Conservation (phyloP, 192 early-diverging fungal species). For the Backusella tarrabulga region DNA sequence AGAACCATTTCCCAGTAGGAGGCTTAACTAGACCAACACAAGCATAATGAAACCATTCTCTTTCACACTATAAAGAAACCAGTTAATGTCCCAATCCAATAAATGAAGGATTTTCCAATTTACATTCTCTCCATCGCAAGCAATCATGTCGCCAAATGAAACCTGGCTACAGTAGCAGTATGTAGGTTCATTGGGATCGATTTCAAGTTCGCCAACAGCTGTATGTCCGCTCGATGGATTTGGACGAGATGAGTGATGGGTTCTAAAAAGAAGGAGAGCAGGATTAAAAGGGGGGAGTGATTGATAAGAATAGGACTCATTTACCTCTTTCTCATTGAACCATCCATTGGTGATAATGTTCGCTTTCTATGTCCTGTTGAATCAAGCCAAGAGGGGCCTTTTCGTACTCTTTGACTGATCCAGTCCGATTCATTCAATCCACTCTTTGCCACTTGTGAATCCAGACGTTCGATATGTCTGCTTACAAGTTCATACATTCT, state of each 20-base stretch:
- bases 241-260: slow-evolving; percentile 32
- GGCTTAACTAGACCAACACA: slow-evolving; percentile 81
- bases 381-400: neutral
- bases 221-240: slow-evolving; percentile 18
- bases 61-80: slow-evolving; percentile 52
- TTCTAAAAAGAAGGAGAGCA: slow-evolving; percentile 8
- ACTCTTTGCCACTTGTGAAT: slow-evolving; percentile 34
- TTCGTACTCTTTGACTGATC: slow-evolving; percentile 21
- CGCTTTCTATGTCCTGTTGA: neutral
- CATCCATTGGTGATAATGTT: slow-evolving; percentile 10
- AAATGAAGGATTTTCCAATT: slow-evolving; percentile 30
- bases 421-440: slow-evolving; percentile 27
- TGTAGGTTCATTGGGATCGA: slow-evolving; percentile 87
- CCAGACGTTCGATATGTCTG: slow-evolving; percentile 38
- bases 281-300: neutral
- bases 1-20: slow-evolving; percentile 86
- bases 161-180: slow-evolving; percentile 89
- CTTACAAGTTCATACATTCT: slow-evolving; percentile 51
- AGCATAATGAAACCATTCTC: slow-evolving; percentile 90
- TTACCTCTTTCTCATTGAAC: slow-evolving; percentile 19
- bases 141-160: slow-evolving; percentile 91
- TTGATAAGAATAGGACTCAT: neutral
- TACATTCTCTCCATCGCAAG: slow-evolving; percentile 69
- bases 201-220: slow-evolving; percentile 51
- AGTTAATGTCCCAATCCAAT: slow-evolving; percentile 8